Evolutionary conservation across 148 eudicot genomes (phyloP).

Genomic region (Salicornia ramosissima): DNA sequence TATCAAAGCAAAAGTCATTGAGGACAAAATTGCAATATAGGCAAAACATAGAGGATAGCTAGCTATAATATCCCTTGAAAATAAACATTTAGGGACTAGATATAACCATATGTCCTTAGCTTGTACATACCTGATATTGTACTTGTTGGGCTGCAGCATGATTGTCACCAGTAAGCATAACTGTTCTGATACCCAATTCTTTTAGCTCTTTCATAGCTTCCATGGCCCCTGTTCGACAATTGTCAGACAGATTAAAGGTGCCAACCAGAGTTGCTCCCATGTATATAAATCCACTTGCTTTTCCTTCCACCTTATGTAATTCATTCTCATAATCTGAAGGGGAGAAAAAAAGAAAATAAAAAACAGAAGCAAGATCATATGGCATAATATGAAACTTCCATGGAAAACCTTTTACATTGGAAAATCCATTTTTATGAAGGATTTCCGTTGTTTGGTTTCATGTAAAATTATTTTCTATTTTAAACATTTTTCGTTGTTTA

Average conservation of each 20-base stretch:
- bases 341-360: too few species aligned
- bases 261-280: conserved; percentile 28
- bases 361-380: background rate
- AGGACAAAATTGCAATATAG: background rate
- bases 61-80: too few species aligned
- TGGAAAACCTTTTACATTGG: too few species aligned
- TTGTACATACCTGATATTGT: conserved; percentile 34
- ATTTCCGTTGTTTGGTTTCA: too few species aligned
- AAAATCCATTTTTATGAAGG: too few species aligned
- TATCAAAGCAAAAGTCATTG: background rate
- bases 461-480: too few species aligned
- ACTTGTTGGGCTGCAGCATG: conserved; percentile 30
- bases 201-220: conserved; percentile 38
- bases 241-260: conserved; percentile 34
- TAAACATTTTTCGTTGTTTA: too few species aligned
- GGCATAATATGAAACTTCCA: too few species aligned
- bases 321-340: conserved; percentile 20
- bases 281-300: conserved; percentile 33
- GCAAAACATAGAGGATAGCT: background rate
- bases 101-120: background rate
- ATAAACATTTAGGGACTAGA: background rate
- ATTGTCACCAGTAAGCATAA: conserved; percentile 43
- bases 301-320: conserved; percentile 12
- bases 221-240: conserved; percentile 35
- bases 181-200: conserved; percentile 31